A percentile compares a stretch with the other conserved stretches of the same genome.
These are phyloP conservation scores for Acacia pycnantha DNA, from an alignment of 331 rosid species.

Conservation along the genomic window DNA sequence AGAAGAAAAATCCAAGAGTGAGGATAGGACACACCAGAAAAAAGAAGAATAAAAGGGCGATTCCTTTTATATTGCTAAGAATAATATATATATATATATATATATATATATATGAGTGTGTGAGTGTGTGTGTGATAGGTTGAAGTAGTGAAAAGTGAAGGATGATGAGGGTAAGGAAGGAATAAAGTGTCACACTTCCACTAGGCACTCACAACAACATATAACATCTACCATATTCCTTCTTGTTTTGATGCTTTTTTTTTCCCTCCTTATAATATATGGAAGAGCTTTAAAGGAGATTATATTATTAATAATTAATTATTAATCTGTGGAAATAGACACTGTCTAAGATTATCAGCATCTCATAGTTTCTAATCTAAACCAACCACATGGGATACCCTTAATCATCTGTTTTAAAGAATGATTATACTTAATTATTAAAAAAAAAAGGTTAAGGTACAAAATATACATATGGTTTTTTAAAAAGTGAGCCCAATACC, in stretches of 20 bases:
- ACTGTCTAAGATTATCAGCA: slow-evolving; percentile 27
- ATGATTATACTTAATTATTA: neutral
- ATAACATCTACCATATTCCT: slow-evolving; percentile 50
- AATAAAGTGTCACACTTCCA: slow-evolving; percentile 48
- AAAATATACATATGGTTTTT: no score
- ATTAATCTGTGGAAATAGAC: neutral
- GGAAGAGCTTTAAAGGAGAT: slow-evolving; percentile 26
- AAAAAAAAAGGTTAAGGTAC: no score
- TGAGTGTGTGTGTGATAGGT: neutral
- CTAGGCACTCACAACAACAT: slow-evolving; percentile 39
- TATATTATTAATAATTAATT: neutral
- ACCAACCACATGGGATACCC: neutral
- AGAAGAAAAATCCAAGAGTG: slow-evolving; percentile 17
- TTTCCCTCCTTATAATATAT: neutral
- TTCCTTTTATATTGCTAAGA: slow-evolving; percentile 30
- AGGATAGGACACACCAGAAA: neutral
- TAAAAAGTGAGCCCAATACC: no score
- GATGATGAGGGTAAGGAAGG: slow-evolving; percentile 58
- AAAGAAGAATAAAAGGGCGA: slow-evolving; percentile 24
- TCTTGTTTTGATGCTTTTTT: slow-evolving; percentile 32
- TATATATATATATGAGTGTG: neutral
- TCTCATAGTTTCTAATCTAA: slow-evolving; percentile 13
- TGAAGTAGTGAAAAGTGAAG: slow-evolving; percentile 16
- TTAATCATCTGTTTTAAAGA: neutral
- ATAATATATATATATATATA: slow-evolving; percentile 18